phyloP scores from a whole-genome alignment of 176 grass and related monocot species.

The Phoenix roebelenii region DNA sequence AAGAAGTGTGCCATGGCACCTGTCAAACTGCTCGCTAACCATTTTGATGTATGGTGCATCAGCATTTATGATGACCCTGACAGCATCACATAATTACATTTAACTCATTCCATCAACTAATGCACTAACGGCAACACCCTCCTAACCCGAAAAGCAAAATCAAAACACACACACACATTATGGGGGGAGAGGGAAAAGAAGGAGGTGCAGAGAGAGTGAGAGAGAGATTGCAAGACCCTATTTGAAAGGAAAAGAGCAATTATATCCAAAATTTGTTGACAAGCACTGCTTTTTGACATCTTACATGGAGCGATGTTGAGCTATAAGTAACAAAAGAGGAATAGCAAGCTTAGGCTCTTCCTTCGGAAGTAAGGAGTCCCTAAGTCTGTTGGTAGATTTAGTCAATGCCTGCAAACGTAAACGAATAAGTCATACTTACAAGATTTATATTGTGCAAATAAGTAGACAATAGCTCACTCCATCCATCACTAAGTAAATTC shows the following conservation, averaged over 20 bases:
- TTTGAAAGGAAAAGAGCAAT: not conserved
- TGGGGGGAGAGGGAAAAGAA: too few relatives aligned
- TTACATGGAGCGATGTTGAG: slow-evolving; percentile 93
- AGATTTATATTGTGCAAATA: too few relatives aligned
- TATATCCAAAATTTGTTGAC: not conserved
- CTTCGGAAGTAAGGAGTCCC: slow-evolving; percentile 75
- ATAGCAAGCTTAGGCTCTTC: slow-evolving; percentile 93
- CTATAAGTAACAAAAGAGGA: slow-evolving; percentile 92
- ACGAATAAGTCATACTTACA: not conserved
- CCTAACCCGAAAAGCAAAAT: too few relatives aligned
- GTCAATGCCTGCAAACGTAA: slow-evolving; percentile 55
- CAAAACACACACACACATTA: too few relatives aligned
- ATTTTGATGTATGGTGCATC: slow-evolving; percentile 98
- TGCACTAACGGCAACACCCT: too few relatives aligned
- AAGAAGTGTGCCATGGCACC: slow-evolving; percentile 90
- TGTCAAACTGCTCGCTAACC: slow-evolving; percentile 98
- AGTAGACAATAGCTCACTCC: too few relatives aligned
- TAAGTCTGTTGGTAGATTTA: slow-evolving; percentile 85
- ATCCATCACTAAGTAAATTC: too few relatives aligned
- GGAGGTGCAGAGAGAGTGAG: too few relatives aligned
- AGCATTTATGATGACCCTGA: slow-evolving; percentile 82
- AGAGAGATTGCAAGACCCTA: not conserved
- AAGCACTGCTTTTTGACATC: slow-evolving; percentile 5
- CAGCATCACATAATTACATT: too few relatives aligned
- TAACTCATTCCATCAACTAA: too few relatives aligned